A percentile compares a stretch with the other conserved stretches of the same genome.
phyloP scores from a whole-genome alignment of 2,329 filamentous ascomycete genomes.

The Phyllosticta paracitricarpa region DNA sequence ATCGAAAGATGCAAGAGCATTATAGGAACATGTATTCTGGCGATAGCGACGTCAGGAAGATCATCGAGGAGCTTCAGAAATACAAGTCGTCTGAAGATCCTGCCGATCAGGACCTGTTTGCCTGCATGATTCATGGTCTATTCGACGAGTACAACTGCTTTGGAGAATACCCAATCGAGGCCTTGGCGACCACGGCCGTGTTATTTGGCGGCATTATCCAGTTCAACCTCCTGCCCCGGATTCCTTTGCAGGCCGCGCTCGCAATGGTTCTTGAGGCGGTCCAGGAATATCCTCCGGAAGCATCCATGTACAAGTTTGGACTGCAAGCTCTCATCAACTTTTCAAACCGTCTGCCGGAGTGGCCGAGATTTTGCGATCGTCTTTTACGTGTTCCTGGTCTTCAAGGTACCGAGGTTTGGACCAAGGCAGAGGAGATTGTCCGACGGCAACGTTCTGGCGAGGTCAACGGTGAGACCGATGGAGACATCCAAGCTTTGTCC shows the following conservation, averaged over 20 bases:
- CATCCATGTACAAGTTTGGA: slow-evolving; percentile 97
- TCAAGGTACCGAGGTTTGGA: slow-evolving; percentile 74
- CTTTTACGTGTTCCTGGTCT: slow-evolving; percentile 73
- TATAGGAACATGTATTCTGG: slow-evolving; percentile 98
- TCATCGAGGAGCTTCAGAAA: slow-evolving; percentile 71
- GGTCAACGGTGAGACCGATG: slow-evolving; percentile 47
- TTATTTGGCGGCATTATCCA: slow-evolving; percentile 95
- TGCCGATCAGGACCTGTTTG: slow-evolving; percentile 85
- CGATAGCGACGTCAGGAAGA: slow-evolving; percentile 74
- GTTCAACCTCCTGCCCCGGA: slow-evolving; percentile 78
- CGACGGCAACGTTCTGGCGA: slow-evolving; percentile 53
- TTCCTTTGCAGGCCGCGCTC: slow-evolving; percentile 86
- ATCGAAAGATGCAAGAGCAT: slow-evolving; percentile 89
- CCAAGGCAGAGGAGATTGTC: slow-evolving; percentile 72
- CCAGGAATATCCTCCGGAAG: slow-evolving; percentile 68
- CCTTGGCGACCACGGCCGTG: slow-evolving; percentile 87
- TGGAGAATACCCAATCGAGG: slow-evolving; percentile 89
- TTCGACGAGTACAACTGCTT: slow-evolving; percentile 98
- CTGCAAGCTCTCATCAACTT: slow-evolving; percentile 89
- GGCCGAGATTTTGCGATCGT: slow-evolving; percentile 88
- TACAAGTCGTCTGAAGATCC: slow-evolving; percentile 84
- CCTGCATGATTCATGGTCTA: slow-evolving; percentile 95
- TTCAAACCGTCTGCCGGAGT: slow-evolving; percentile 72
- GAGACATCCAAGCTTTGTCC: slow-evolving; percentile 35
- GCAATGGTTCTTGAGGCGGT: slow-evolving; percentile 98